Base-by-base conservation (phyloP, 495 filamentous ascomycete genomes). In the Neurospora sp. region DNA sequence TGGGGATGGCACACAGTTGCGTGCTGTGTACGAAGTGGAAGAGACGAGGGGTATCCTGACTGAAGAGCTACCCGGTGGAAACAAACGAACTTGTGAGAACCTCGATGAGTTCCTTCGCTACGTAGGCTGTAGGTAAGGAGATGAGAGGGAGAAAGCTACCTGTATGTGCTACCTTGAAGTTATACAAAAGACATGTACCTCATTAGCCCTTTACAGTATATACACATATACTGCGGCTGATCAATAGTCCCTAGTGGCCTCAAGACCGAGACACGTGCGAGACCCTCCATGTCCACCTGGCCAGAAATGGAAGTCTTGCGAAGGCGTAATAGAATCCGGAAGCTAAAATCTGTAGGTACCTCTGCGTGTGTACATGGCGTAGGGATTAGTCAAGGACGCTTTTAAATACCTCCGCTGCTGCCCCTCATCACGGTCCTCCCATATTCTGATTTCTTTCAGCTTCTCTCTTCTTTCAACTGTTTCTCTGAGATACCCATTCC, bases 351-450 rank as follows among this genome's bases (percentile, higher is more conserved):
- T 18, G 53, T 61, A 61, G 6, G 27, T 61, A 61, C 53, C 27
- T 61, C 27, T 61, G 53, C 53, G 27, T 35, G 53, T 61, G 14
- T 61, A 35, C 53, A 61, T 61, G 53, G 53, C 53, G 53, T 31
- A 61, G 53, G 53, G 53, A 61, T 61, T 61, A 61, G 53, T 61
- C 53, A 61, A 61, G 7, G 41, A 70, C 7, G 69, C 27, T 74
- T 27, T 75, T 75, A 75, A 75, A 75, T 75, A 70, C 45, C 74
- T 69, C 68, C 27, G 40, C 68, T 42, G 69, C 37, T 70, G 69
- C 69, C 69, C 74, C 74, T 72, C 74, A 70, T 68, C 37, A 31
- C 71, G 53, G 40, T 69, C 40, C 70, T 39, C 39, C 20, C 45
- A 71, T 40, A 7, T 70, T 45, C 14, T 73, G 40, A 42, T 68